Conservation (phyloP, 2,329 filamentous ascomycete species). For the Ophiocordyceps unilateralis region DNA sequence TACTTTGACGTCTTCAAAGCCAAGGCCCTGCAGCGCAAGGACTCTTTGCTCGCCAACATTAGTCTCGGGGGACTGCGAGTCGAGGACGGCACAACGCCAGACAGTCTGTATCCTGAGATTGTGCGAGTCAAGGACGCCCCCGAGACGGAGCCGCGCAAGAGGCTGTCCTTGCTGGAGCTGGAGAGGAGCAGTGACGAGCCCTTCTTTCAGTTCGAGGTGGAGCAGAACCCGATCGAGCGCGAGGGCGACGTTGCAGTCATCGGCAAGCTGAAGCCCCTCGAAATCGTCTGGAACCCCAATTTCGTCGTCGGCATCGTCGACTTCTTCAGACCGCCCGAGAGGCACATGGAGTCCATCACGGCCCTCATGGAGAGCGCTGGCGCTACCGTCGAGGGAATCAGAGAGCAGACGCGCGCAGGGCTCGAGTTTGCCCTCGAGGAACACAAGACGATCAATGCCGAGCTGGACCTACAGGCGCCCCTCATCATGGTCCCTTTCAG, state of each 20-base stretch:
- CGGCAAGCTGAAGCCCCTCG: constrained; percentile 83
- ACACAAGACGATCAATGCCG: constrained; percentile 94
- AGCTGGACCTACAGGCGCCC: constrained; percentile 86
- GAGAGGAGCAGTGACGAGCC: constrained; percentile 43
- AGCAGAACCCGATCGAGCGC: constrained; percentile 87
- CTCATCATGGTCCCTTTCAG: constrained; percentile 93
- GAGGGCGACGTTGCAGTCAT: constrained; percentile 82
- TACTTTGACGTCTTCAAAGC: constrained; percentile 92
- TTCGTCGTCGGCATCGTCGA: constrained; percentile 81
- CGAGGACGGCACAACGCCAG: constrained; percentile 87
- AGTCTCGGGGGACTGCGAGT: constrained; percentile 85
- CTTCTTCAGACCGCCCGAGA: constrained; percentile 91
- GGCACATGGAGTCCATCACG: constrained; percentile 96
- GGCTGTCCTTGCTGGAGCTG: constrained; percentile 35
- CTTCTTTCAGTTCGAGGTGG: constrained; percentile 84
- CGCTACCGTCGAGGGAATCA: constrained; percentile 83
- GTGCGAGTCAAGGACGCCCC: constrained; percentile 86
- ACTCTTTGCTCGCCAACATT: constrained; percentile 76
- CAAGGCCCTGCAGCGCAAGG: constrained; percentile 74
- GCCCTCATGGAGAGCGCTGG: constrained; percentile 92
- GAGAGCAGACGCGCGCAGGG: constrained; percentile 88
- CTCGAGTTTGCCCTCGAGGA: constrained; percentile 93
- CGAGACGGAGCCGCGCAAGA: constrained; percentile 24
- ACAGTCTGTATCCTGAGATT: constrained; percentile 86
- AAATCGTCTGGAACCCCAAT: constrained; percentile 93